Base-by-base conservation (phyloP, 2,329 filamentous ascomycete genomes). In the Fonsecaea nubica region DNA sequence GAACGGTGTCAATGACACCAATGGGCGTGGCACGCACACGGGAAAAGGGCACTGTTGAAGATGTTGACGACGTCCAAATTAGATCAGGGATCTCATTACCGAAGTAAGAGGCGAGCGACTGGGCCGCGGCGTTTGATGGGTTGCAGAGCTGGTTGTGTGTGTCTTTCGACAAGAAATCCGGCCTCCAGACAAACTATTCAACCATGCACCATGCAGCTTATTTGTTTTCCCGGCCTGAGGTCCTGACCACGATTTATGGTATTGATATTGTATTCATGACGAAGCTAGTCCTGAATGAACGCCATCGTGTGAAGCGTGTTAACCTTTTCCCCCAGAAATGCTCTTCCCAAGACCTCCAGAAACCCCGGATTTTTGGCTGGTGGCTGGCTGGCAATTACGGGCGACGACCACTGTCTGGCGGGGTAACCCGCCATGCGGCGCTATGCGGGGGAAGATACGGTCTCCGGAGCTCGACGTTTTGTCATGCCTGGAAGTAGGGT, bases 151-250 rank as follows among this genome's bases (percentile, higher is more conserved):
- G 33, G 13, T 3, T 52, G 25, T 25, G 25, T 25, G 25, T 25
- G 25, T 25, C 25, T 25, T 25, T 25, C 25, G 25, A 25, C 45
- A 48, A 35, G 18, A 36, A 52, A 32, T 50, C 45, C 58, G 62
- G 8, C 32, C 57, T 53, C 52, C 4, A 35, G 30, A 40, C 40
- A 35, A 21, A 25, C 21, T 13, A 33, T 40, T 18, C 21, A 53
- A 42, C 25, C 25, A 25, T 25, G 25, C 25, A 25, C 25, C 25
- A 40, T 55, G 4, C 59, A 42, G 64, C 58, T 60, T 66, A 63
- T 59, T 63, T 48, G 55, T 66, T 66, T 56, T 55, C 35, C 64
- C 64, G 64, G 59, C 58, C 25, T 58, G 30, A 50, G 45, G 40
- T 7, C 45, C 45, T n/a, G 32, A 65, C 60, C 25, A 15, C 3